phyloP scores from a whole-genome alignment of 179 eudicot genomes.

The Beta macrorhiza region DNA sequence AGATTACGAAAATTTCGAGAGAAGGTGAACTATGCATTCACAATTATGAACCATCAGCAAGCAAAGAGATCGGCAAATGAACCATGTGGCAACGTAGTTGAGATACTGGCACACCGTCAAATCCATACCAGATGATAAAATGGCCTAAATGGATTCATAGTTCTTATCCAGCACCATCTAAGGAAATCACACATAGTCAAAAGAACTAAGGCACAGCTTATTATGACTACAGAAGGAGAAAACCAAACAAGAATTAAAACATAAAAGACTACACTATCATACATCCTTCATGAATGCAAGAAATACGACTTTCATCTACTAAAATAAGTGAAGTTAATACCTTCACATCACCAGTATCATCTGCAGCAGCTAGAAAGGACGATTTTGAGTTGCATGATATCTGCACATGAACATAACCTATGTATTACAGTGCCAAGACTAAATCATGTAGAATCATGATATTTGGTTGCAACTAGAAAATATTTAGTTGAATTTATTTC shows the following conservation, averaged over 20 bases:
- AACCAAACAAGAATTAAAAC: not conserved
- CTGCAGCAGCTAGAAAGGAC: conserved; percentile 88
- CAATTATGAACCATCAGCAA: not conserved
- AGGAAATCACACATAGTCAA: not conserved
- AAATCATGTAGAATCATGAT: not conserved
- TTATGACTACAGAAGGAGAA: not conserved
- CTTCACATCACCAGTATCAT: conserved; percentile 94
- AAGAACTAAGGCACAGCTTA: not conserved
- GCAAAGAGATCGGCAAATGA: conserved; percentile 9
- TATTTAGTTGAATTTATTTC: not conserved
- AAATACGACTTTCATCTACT: not conserved
- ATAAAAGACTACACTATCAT: not conserved
- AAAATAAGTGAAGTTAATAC: conserved; percentile 32
- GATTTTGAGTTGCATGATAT: conserved; percentile 77
- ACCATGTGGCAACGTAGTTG: not conserved
- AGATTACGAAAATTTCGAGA: not conserved
- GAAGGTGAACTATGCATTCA: not conserved
- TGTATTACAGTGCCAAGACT: not conserved
- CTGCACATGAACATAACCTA: conserved; percentile 40
- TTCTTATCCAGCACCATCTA: not conserved
- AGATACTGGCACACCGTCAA: not conserved
- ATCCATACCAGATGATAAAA: not conserved
- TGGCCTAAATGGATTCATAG: not conserved
- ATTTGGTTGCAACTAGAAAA: not conserved
- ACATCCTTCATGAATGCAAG: not conserved